Percentiles rank a stretch among this genome's conserved stretches.
phyloP scores from a whole-genome alignment of 805 yeast species.

The Lipomyces starkeyi region DNA sequence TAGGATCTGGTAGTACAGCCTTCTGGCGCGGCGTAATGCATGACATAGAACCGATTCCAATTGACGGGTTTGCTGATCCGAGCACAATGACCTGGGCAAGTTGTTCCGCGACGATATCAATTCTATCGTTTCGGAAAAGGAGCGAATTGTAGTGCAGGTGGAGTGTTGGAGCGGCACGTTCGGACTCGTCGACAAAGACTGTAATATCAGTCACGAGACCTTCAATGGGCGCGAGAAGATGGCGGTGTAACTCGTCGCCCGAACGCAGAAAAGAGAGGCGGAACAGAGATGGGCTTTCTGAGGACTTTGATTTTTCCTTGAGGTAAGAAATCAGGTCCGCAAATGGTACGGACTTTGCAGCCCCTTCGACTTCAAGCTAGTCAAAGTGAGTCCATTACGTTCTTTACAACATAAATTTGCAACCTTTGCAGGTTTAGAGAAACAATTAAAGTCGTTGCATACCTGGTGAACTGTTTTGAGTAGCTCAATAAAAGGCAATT shows the following conservation, averaged over 20 bases:
- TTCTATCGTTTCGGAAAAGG: conserved; percentile 72
- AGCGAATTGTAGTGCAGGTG: conserved; percentile 71
- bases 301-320: conserved; percentile 56
- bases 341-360: conserved; percentile 54
- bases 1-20: conserved; percentile 81
- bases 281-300: conserved; percentile 67
- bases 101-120: conserved; percentile 74
- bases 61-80: conserved; percentile 44
- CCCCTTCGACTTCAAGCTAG: conserved; percentile 40
- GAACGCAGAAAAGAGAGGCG: conserved; percentile 46
- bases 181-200: conserved; percentile 51
- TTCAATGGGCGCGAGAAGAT: conserved; percentile 30
- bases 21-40: conserved; percentile 73
- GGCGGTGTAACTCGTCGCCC: conserved; percentile 14
- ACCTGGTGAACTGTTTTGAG: conserved; percentile 52
- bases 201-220: conserved; percentile 63
- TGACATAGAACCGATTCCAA: conserved; percentile 63
- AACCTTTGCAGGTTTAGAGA: conserved; percentile 41
- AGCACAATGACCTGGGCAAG: conserved; percentile 57
- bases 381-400: neutral
- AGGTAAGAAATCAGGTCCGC: conserved; percentile 62
- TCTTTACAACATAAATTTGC: neutral
- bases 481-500: conserved; percentile 57
- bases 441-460: neutral
- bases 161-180: conserved; percentile 42